Percentiles rank a stretch among this genome's conserved stretches.
These are phyloP conservation scores for Ehretia macrophylla DNA, from an alignment of 257 asterid species.

Conservation along the genomic window DNA sequence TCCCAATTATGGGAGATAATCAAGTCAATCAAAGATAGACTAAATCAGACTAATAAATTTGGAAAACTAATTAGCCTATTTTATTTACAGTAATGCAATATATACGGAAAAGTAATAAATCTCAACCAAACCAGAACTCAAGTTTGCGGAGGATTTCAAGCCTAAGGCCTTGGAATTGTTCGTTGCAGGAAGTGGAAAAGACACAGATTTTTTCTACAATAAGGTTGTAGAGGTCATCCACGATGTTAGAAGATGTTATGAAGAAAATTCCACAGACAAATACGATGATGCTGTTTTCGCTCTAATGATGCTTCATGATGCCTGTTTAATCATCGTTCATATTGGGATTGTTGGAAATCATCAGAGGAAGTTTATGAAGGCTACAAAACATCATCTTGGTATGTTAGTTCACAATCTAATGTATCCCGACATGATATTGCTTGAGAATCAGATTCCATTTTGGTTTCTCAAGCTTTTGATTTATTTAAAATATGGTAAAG, in stretches of 20 bases:
- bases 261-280: neutral
- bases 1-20: too few relatives aligned
- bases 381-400: constrained; percentile 6
- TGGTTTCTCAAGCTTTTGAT: constrained; percentile 7
- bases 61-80: too few relatives aligned
- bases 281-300: constrained; percentile 12
- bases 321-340: neutral
- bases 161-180: constrained; percentile 5
- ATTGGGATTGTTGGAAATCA: neutral
- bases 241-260: constrained; percentile 13
- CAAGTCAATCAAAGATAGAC: too few relatives aligned
- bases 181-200: constrained; percentile 2
- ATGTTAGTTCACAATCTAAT: neutral
- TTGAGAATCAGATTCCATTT: constrained; percentile 32
- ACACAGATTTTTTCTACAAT: neutral
- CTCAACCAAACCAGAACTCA: too few relatives aligned
- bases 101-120: too few relatives aligned
- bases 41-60: too few relatives aligned
- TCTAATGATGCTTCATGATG: constrained; percentile 20
- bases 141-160: constrained; percentile 22
- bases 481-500: neutral
- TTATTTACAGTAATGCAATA: too few relatives aligned
- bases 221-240: neutral
- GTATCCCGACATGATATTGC: constrained; percentile 9
- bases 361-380: too few relatives aligned